Base-by-base conservation (phyloP, 148 eudicot species). In the Mesembryanthemum crystallinum region DNA sequence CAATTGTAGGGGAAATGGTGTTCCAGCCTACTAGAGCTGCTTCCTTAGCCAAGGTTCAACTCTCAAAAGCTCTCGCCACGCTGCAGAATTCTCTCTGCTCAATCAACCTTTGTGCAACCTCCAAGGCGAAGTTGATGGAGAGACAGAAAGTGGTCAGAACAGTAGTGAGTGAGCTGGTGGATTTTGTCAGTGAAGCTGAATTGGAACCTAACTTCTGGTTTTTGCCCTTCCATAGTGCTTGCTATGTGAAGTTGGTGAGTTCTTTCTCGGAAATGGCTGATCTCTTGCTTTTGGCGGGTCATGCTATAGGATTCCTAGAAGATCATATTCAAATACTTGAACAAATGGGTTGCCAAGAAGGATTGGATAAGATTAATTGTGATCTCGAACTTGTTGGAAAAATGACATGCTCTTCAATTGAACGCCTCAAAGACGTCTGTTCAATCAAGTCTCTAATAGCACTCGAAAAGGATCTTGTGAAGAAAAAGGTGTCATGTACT, bases 201-300 rank as follows among this genome's bases (percentile, higher is more conserved):
- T 82, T 73, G 21, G 97, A 92, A 76, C 97, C 97, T 51, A 86
- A 85, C 37, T 92, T 92, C 70, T 92, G 97, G 97, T 87, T 84
- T 70, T 64, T 84, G 74, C 97, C 97, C 29, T 92, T 92, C 75
- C 73, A 88, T 67, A 55, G 85, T 76, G 74, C 72, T 73, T 80
- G 86, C 24, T 92, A 90, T 64, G 45, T 64, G 59, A 92, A 85
- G 76, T 79, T 92, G 45, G 73, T 85, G 43, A 76, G 33, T 23
- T 86, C 92, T 5, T 70, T 89, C 43, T 79, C 87, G 37, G 88
- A 78, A 70, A 89, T 84, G 77, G 82, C 60, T 29, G 89, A 86
- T 71, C 71, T 83, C 32, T 59, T 85, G 47, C 63, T 76, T 61
- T 92, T 89, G 63, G 71, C 64, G 32, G 74, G 79, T 32, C 78